Evolutionary conservation across 192 early-diverging fungal species (phyloP), one percentile per base, ranked within the genome.

Genomic region (Coemansia sp.): DNA sequence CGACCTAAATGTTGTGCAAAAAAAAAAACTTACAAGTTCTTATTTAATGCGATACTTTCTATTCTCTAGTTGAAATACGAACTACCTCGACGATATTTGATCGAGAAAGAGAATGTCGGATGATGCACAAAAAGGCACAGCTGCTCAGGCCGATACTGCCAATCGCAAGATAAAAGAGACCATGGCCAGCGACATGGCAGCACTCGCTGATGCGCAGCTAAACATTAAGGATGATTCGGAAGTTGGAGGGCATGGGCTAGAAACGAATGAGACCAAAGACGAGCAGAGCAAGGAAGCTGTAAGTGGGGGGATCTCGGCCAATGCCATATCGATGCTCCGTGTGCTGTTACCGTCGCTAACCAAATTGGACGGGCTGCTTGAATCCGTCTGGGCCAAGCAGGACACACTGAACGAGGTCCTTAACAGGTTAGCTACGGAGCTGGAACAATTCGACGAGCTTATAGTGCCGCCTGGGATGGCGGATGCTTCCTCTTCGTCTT

Each of bases 361-460:
- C 14, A 66, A 64, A 15, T 66, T 83, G 20, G 81, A 83, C 52
- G 39, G 26, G 0, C 59, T 72, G n/a, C 56, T 83, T 6, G 81
- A 83, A 26, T 63, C 72, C 1, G 81, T 83, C 21, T 77, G 76
- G 75, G 34, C 53, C 38, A 77, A 77, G 24, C 81, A 83, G 23
- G 76, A 77, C 24, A 44, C 48, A 10, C 63, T 83, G 6, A 83
- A 75, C 63, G 65, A 69, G 58, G 81, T 83, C 9, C 72, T 83
- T 6, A 73, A 77, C 21, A 52, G 81, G 44, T 66, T 83, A 43
- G 64, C 71, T 10, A 55, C 68, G 0, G 81, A 83, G 57, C 72
- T 83, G n/a, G 81, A 83, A 15, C 76, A 77, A 46, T 83, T 83
- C 34, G 75, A 77, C 60, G 81, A 83, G 12, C 61, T 83, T 1